Conservation (phyloP, 768 basidiomycete species). For the Hygrocybe coccinea region DNA sequence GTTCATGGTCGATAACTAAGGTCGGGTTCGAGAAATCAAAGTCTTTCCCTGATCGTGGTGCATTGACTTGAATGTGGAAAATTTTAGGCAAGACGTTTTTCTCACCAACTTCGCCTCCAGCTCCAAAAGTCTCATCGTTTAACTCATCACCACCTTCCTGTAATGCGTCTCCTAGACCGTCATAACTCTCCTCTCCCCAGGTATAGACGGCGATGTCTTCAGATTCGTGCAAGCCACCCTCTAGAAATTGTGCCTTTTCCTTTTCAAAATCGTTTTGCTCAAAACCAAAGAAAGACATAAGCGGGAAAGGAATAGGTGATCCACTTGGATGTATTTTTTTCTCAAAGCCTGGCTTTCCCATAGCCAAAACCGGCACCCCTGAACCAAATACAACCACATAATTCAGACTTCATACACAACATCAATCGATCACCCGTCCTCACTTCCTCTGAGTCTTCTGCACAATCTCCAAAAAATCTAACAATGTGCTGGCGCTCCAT, state of each 20-base stretch:
- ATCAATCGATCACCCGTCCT: no score
- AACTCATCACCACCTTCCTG: constrained; percentile 88
- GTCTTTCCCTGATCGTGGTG: constrained; percentile 62
- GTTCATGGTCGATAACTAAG: constrained; percentile 28
- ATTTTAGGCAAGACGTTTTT: constrained; percentile 14
- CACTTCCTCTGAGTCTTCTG: constrained; percentile 32
- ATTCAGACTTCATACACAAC: no score
- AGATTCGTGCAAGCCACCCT: constrained; percentile 46
- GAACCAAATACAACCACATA: neutral
- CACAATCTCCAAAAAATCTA: constrained; percentile 83
- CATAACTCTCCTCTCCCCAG: constrained; percentile 88
- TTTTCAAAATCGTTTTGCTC: constrained; percentile 58
- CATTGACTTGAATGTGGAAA: constrained; percentile 6
- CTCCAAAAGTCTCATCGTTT: constrained; percentile 97
- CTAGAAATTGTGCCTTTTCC: constrained; percentile 54
- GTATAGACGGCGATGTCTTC: constrained; percentile 89
- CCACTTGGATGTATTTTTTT: no score
- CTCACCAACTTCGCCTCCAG: constrained; percentile 65
- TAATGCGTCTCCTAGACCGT: constrained; percentile 82
- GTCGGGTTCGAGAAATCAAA: constrained; percentile 73
- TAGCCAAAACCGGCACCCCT: no score
- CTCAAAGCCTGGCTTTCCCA: no score
- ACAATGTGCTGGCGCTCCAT: constrained; percentile 89
- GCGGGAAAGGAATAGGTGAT: constrained; percentile 5
- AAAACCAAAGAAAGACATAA: constrained; percentile 84